Evolutionary conservation across 1,139 yeast genomes (phyloP).

Genomic region (Zygoascus sp.): DNA sequence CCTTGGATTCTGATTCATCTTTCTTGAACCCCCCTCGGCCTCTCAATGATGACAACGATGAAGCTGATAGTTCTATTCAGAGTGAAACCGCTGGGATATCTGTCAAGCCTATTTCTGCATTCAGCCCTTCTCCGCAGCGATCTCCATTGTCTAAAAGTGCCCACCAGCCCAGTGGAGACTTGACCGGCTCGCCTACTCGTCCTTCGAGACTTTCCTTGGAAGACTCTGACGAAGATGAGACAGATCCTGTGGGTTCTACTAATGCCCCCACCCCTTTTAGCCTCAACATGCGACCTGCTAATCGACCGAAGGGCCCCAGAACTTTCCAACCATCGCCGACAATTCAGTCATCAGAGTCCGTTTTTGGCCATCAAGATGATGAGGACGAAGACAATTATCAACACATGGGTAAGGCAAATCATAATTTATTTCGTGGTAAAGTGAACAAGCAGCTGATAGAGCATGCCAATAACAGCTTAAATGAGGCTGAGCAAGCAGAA

Average conservation of each 20-base stretch:
- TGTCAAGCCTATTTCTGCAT: conserved; percentile 8
- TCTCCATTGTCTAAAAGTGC: conserved; percentile 12
- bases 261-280: conserved; percentile 16
- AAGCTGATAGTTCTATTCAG: conserved; percentile 1
- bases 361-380: conserved; percentile 18
- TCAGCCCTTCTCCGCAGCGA: conserved; percentile 11
- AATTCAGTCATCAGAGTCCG: conserved; percentile 10
- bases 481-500: conserved; percentile 16
- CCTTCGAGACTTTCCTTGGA: background rate
- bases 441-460: conserved; percentile 25
- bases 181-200: conserved; percentile 1
- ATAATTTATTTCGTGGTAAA: conserved; percentile 14
- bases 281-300: conserved; percentile 14
- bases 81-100: background rate
- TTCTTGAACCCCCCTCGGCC: background rate
- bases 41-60: background rate
- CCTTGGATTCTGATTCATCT: background rate
- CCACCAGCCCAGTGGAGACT: background rate
- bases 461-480: conserved; percentile 21
- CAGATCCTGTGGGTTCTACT: conserved; percentile 7
- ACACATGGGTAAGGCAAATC: conserved; percentile 13
- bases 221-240: conserved; percentile 1
- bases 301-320: conserved; percentile 22
- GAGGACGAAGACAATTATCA: conserved; percentile 17
- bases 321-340: conserved; percentile 15